Base-by-base conservation (phyloP, 257 asterid species). In the Gynochthodes officinalis region DNA sequence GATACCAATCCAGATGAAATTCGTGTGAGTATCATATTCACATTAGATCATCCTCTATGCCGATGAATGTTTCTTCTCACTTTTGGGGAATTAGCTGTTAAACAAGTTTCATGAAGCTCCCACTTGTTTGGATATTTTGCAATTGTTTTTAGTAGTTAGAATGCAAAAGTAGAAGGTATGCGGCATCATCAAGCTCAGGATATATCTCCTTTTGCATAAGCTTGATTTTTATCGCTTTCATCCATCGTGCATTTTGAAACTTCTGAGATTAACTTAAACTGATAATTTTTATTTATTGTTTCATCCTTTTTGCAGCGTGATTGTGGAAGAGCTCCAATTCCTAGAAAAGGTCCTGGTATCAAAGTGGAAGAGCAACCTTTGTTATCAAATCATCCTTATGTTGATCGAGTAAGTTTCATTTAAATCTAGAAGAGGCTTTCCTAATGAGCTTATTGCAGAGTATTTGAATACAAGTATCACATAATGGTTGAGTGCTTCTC, bases 321-420 rank as follows among this genome's bases (percentile, higher is more conserved):
- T 67, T 84, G 91, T 84, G 93, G 96, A 73, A 86, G 98, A 78
- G 90, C 87, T 80, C 97, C 98, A 4, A 35, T 94, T 80, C 96
- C 96, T 58, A 91, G 89, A 78, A 91, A 91, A 83, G 96, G 90
- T 82, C 96, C 95, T 58, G 95, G 89, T 67, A 71, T 91, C 77
- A 90, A 85, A 80, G 85, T 90, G 88, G 98, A 91, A 77, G 97
- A 89, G 81, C 91, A 94, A 81, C 88, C 98, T 71, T 79, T 91
- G 64, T 73, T 91, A 75, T 94, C 98, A 62, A 88, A 91, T 82
- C 98, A 94, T 83, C 98, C 98, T 27, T 91, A 81, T 65, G 97
- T 89, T 67, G 92, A 94, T 75, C 89, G 90, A 97, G 98, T 89
- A 85, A 48, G 72, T 27, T 77, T 61, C 15, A 46, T 73, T 70